phyloP scores from a whole-genome alignment of 129 eudicot genomes.

The Glebionis coronaria region DNA sequence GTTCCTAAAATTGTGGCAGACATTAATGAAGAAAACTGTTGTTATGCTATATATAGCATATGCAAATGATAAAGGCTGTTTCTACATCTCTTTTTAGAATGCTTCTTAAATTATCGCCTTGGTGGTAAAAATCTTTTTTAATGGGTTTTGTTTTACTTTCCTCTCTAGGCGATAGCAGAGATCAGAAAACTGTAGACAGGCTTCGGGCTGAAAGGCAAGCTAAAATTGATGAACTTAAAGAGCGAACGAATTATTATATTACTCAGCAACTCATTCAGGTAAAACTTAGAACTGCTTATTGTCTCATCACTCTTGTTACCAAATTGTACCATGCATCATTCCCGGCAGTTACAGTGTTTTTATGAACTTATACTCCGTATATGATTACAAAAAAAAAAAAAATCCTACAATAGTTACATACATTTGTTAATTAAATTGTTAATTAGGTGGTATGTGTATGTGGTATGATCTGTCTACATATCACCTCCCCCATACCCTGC shows the following conservation, averaged over 20 bases:
- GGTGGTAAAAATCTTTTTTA: not conserved
- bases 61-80: not conserved
- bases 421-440: too few relatives aligned
- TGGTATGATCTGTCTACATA: too few relatives aligned
- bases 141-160: not conserved
- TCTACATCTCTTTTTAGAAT: not conserved
- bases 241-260: conserved; percentile 77
- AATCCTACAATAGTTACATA: too few relatives aligned
- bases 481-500: too few relatives aligned
- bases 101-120: not conserved
- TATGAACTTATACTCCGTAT: too few relatives aligned
- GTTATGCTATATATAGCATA: not conserved
- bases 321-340: not conserved
- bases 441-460: too few relatives aligned
- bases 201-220: conserved; percentile 86
- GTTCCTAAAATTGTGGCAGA: conserved; percentile 20
- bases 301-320: not conserved
- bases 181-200: conserved; percentile 77
- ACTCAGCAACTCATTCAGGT: conserved; percentile 98
- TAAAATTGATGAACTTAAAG: conserved; percentile 95
- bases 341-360: not conserved
- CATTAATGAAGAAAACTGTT: not conserved
- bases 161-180: conserved; percentile 62
- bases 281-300: conserved; percentile 5
- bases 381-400: too few relatives aligned